A percentile compares a stretch with the other conserved stretches of the same genome.
These are phyloP conservation scores for Pichia manshurica DNA, from an alignment of 805 yeast genomes.

Conservation along the genomic window DNA sequence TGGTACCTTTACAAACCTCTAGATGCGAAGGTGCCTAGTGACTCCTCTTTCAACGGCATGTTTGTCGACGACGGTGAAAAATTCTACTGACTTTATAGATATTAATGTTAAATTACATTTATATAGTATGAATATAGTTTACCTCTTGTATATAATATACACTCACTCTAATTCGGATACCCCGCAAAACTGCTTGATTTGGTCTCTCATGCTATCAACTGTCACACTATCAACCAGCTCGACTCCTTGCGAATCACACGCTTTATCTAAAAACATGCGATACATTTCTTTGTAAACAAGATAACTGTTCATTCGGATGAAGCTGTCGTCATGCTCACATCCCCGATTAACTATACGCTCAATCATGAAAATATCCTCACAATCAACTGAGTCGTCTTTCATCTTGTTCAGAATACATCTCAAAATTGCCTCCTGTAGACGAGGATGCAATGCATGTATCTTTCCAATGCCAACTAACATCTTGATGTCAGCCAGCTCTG, in stretches of 20 bases:
- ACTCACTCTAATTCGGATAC: not conserved
- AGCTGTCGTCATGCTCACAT: slow-evolving; percentile 5
- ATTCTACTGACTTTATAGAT: slow-evolving; percentile 18
- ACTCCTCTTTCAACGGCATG: slow-evolving; percentile 34
- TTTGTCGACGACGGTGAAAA: slow-evolving; percentile 34
- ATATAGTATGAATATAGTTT: not conserved
- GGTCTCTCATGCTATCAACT: slow-evolving; percentile 8
- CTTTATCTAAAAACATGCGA: slow-evolving; percentile 4
- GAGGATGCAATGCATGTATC: not conserved
- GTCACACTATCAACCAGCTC: slow-evolving; percentile 13
- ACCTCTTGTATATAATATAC: slow-evolving; percentile 1
- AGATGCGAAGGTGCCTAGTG: slow-evolving; percentile 58
- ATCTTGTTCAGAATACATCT: slow-evolving; percentile 5
- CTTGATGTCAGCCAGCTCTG: not conserved
- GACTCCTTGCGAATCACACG: slow-evolving; percentile 6
- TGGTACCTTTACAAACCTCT: slow-evolving; percentile 90
- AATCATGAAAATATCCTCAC: slow-evolving; percentile 16
- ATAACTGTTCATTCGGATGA: slow-evolving; percentile 12
- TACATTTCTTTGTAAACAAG: slow-evolving; percentile 7
- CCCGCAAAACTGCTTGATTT: not conserved
- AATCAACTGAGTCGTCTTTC: not conserved
- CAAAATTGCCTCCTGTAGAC: slow-evolving; percentile 9
- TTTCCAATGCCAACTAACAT: not conserved
- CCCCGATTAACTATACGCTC: slow-evolving; percentile 6
- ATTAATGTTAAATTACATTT: not conserved